Conservation (phyloP, 2,329 filamentous ascomycete species). For the Pseudogymnoascus sp. region DNA sequence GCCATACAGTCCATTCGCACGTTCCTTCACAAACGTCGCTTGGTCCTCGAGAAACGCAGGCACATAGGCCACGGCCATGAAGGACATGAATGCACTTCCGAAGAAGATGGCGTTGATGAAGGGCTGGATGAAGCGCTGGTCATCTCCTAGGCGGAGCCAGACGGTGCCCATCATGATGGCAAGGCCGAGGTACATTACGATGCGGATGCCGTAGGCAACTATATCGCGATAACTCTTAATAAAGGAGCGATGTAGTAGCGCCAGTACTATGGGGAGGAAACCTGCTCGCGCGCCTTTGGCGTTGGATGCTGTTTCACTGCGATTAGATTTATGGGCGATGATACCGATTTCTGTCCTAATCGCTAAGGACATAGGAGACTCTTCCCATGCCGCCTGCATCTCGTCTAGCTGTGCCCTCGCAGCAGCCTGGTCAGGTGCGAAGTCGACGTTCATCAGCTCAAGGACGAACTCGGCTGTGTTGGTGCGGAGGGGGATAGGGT, state of each 20-base stretch:
- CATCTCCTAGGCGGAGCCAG: conserved; percentile 62
- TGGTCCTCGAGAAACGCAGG: conserved; percentile 76
- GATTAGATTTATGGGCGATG: conserved; percentile 10
- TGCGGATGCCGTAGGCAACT: conserved; percentile 72
- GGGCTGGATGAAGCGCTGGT: conserved; percentile 67
- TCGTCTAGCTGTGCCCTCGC: conserved; percentile 40
- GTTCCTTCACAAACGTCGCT: conserved; percentile 64
- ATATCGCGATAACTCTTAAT: conserved; percentile 81
- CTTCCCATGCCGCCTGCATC: conserved; percentile 48
- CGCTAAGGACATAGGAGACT: conserved; percentile 34
- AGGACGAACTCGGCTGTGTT: conserved; percentile 78
- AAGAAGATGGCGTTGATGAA: conserved; percentile 74
- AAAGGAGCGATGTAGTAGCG: conserved; percentile 67
- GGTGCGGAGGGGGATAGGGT: conserved; percentile 56
- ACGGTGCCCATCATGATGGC: conserved; percentile 86
- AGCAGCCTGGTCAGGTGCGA: conserved; percentile 43
- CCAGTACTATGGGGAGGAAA: conserved; percentile 40
- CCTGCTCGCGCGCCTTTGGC: conserved; percentile 15
- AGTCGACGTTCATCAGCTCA: conserved; percentile 71
- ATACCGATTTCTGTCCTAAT: conserved; percentile 24
- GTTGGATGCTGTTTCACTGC: conserved; percentile 10
- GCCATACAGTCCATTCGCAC: conserved; percentile 72
- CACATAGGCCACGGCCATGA: conserved; percentile 79
- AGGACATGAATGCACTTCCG: conserved; percentile 66
- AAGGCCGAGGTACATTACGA: conserved; percentile 72